A percentile compares a stretch with the other conserved stretches of the same genome.
phyloP scores from a whole-genome alignment of 192 early-diverging fungal species.

The Rhizoclosmatium globosum region DNA sequence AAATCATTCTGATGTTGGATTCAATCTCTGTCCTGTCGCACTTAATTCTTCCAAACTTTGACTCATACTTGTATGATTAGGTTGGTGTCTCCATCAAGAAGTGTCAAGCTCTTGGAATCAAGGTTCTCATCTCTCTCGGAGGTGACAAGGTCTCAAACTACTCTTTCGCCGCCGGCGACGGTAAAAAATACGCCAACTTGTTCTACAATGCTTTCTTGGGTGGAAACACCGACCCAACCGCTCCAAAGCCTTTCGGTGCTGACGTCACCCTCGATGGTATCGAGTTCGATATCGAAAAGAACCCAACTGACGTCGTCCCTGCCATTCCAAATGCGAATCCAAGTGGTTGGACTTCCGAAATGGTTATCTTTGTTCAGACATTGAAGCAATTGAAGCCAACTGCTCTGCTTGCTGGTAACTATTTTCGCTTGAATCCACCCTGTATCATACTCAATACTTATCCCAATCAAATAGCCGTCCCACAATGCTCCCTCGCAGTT shows the following conservation, averaged over 20 bases:
- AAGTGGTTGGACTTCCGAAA: constrained; percentile 14
- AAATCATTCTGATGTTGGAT: background rate
- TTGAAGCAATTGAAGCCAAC: background rate
- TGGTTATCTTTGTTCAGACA: constrained; percentile 10
- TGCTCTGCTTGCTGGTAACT: background rate
- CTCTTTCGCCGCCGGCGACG: constrained; percentile 40
- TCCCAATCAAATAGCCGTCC: background rate
- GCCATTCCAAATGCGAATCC: background rate
- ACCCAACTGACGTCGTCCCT: background rate
- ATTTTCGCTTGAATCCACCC: background rate
- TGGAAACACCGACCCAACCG: constrained; percentile 10
- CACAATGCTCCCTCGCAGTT: constrained; percentile 22
- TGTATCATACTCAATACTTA: too few species aligned
- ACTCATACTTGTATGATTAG: background rate
- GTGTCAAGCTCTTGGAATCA: constrained; percentile 38
- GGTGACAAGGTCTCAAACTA: constrained; percentile 42
- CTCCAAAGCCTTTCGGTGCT: constrained; percentile 39
- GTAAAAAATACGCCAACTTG: constrained; percentile 30
- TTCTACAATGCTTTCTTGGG: constrained; percentile 48
- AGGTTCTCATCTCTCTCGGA: constrained; percentile 41
- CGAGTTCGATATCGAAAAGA: constrained; percentile 45
- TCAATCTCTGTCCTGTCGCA: background rate
- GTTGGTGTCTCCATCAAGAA: constrained; percentile 35
- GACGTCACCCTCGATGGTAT: constrained; percentile 42
- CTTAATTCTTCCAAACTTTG: background rate